phyloP scores from a whole-genome alignment of 495 filamentous ascomycete genomes.

The Parachaetomium inaequale region DNA sequence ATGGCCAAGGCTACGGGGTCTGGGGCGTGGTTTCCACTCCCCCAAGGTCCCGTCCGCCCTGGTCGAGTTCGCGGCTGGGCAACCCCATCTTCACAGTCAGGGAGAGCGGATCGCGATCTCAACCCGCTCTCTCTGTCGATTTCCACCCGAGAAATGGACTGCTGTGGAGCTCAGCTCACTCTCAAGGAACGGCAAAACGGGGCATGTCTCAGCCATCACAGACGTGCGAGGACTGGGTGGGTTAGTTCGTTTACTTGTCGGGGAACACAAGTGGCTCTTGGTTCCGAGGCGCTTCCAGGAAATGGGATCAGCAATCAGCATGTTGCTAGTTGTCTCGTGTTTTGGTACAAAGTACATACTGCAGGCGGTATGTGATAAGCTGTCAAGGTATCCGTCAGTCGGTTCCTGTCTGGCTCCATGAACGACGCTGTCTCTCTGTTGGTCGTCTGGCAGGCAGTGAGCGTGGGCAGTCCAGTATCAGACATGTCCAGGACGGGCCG shows the following conservation, averaged over 20 bases:
- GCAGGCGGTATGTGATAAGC: conserved; percentile 1
- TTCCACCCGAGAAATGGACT: too few relatives aligned
- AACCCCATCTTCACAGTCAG: conserved; percentile 8
- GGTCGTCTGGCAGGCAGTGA: background rate
- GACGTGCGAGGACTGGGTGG: background rate
- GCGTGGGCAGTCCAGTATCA: background rate
- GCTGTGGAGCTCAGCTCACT: conserved; percentile 2
- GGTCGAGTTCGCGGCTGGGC: background rate
- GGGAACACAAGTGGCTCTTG: conserved; percentile 4
- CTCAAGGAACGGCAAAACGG: too few relatives aligned
- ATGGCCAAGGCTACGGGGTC: background rate
- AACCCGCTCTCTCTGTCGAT: too few relatives aligned
- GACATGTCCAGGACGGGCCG: conserved; percentile 5
- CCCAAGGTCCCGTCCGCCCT: conserved; percentile 5
- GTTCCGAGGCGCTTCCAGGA: background rate
- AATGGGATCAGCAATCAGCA: background rate
- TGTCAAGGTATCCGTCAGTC: background rate
- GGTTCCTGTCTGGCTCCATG: background rate
- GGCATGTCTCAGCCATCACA: conserved; percentile 1
- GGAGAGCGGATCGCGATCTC: too few relatives aligned
- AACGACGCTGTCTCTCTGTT: background rate
- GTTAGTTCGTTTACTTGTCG: background rate
- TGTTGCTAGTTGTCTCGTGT: background rate
- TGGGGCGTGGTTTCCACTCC: conserved; percentile 7
- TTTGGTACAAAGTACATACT: background rate